Evolutionary conservation across 345 rosid species (phyloP).

Genomic region (Brassica cretica): DNA sequence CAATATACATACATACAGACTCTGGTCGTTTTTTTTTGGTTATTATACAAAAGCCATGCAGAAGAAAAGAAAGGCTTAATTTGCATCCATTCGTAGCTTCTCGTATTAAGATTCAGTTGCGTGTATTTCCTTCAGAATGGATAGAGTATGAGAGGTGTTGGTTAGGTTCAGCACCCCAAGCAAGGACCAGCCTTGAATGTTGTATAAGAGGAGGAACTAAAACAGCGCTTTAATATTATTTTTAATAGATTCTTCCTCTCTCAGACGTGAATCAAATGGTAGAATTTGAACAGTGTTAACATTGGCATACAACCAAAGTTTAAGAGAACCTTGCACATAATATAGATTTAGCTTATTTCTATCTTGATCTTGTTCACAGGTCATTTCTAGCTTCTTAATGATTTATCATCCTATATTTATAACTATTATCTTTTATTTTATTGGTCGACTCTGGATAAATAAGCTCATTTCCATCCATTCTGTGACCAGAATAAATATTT

Average conservation of each 20-base stretch:
- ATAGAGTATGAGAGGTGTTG: neutral
- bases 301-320: neutral
- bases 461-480: neutral
- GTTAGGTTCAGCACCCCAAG: neutral
- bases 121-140: neutral
- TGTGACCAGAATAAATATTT: neutral
- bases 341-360: neutral
- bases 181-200: neutral
- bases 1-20: neutral
- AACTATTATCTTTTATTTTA: neutral
- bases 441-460: neutral
- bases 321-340: neutral
- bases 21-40: neutral
- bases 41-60: neutral
- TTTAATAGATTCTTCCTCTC: neutral
- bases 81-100: neutral
- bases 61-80: neutral
- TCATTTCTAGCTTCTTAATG: neutral
- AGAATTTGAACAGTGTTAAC: neutral
- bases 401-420: neutral
- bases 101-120: neutral
- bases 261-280: neutral
- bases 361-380: neutral
- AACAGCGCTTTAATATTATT: neutral
- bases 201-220: neutral